Evolutionary conservation across 2,329 filamentous ascomycete genomes (phyloP).

Genomic region (Claviceps capensis): DNA sequence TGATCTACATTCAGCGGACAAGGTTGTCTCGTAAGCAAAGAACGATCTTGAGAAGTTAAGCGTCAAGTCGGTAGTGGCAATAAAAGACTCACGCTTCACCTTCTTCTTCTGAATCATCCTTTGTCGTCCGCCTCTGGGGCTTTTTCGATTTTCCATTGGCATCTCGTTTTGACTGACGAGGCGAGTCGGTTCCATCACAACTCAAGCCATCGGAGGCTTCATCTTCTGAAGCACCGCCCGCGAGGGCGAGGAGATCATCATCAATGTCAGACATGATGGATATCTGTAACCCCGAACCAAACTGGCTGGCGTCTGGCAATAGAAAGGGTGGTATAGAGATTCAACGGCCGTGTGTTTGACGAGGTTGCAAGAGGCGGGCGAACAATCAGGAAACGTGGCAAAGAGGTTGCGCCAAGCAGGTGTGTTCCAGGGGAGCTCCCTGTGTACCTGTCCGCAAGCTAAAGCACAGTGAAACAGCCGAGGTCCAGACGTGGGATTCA

Average conservation of each 20-base stretch:
- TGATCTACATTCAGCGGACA: constrained; percentile 36
- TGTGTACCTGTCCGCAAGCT: not conserved
- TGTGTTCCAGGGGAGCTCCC: not conserved
- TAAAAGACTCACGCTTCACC: constrained; percentile 26
- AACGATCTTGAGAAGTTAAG: no score
- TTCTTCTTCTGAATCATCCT: constrained; percentile 49
- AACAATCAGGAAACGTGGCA: not conserved
- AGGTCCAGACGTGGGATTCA: not conserved
- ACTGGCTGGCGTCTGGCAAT: not conserved
- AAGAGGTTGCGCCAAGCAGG: not conserved
- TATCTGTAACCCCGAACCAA: not conserved
- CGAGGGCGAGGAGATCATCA: constrained; percentile 84
- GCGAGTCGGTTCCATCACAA: constrained; percentile 41
- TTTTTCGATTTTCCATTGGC: constrained; percentile 27
- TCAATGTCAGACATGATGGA: constrained; percentile 73
- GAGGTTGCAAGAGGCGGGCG: not conserved
- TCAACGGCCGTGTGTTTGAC: not conserved
- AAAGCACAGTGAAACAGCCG: not conserved
- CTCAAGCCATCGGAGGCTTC: constrained; percentile 40
- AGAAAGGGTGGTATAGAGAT: not conserved
- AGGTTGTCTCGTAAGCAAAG: constrained; percentile 4
- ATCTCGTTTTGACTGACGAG: constrained; percentile 24
- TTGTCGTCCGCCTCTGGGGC: constrained; percentile 30
- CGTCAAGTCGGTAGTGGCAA: not conserved
- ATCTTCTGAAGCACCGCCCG: constrained; percentile 60